A percentile compares a stretch with the other conserved stretches of the same genome.
Conservation (phyloP, 148 eudicot genomes). For the Diospyros kaki region DNA sequence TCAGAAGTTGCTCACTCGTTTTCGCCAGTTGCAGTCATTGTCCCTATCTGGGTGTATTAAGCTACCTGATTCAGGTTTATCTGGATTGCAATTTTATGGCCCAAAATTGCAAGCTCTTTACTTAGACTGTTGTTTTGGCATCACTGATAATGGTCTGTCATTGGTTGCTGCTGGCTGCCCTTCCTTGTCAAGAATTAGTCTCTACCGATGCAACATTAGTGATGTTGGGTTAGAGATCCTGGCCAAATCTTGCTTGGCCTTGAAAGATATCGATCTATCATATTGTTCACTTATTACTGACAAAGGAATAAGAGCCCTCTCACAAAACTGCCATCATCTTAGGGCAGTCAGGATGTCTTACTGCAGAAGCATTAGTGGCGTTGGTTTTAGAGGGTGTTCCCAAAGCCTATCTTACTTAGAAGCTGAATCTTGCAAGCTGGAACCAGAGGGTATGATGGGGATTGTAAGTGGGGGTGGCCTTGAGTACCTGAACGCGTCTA, state of each 20-base stretch:
- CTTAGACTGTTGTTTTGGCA: slow-evolving; percentile 57
- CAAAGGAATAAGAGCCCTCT: slow-evolving; percentile 38
- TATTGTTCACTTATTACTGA: slow-evolving; percentile 46
- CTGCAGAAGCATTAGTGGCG: slow-evolving; percentile 38
- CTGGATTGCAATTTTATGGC: slow-evolving; percentile 30
- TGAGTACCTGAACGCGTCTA: slow-evolving; percentile 27
- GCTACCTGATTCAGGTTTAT: slow-evolving; percentile 46
- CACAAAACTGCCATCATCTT: slow-evolving; percentile 40
- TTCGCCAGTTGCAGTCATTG: slow-evolving; percentile 34
- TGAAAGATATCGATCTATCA: slow-evolving; percentile 54
- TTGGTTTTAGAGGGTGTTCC: slow-evolving; percentile 57
- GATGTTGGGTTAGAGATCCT: slow-evolving; percentile 46
- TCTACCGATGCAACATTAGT: slow-evolving; percentile 54
- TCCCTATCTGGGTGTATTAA: slow-evolving; percentile 58
- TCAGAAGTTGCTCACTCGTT: slow-evolving; percentile 39
- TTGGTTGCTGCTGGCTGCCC: slow-evolving; percentile 48
- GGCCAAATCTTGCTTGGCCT: slow-evolving; percentile 40
- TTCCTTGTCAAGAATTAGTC: slow-evolving; percentile 39
- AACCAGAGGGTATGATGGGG: slow-evolving; percentile 18
- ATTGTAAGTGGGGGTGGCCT: slow-evolving; percentile 41
- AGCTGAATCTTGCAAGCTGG: slow-evolving; percentile 58
- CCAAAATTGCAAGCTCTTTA: slow-evolving; percentile 29
- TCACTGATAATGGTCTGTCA: slow-evolving; percentile 51
- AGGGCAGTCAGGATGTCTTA: slow-evolving; percentile 41
- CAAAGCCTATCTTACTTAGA: slow-evolving; percentile 44